phyloP scores from a whole-genome alignment of 1,284 basidiomycete genomes.

The Meripilus lineatus region DNA sequence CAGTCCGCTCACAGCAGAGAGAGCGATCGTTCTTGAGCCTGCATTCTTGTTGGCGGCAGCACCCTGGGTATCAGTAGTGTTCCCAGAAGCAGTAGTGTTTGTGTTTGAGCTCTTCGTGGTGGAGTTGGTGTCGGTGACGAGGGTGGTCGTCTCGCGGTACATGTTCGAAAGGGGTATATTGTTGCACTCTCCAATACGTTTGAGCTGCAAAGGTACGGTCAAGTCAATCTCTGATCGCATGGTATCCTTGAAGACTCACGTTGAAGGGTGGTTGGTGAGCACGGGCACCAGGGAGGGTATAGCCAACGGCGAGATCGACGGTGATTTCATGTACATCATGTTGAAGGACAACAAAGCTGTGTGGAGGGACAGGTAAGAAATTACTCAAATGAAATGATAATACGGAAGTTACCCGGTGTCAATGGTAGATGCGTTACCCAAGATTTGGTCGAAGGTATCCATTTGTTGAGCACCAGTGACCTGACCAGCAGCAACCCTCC shows the following conservation, averaged over 20 bases:
- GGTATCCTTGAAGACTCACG: slow-evolving; percentile 31
- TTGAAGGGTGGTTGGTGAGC: slow-evolving; percentile 56
- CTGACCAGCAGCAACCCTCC: slow-evolving; percentile 74
- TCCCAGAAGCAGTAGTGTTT: no score
- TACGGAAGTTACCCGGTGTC: slow-evolving; percentile 50
- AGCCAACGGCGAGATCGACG: slow-evolving; percentile 85
- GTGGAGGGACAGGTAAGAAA: slow-evolving; percentile 23
- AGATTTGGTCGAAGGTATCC: slow-evolving; percentile 55
- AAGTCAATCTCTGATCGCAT: not conserved
- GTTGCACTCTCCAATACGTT: slow-evolving; percentile 62
- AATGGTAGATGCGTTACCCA: slow-evolving; percentile 53
- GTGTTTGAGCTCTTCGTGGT: no score
- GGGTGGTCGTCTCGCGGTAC: slow-evolving; percentile 62
- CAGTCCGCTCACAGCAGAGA: no score
- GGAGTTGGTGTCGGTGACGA: no score
- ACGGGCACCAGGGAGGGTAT: slow-evolving; percentile 72
- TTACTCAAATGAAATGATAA: not conserved
- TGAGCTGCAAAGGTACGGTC: slow-evolving; percentile 41
- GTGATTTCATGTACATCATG: slow-evolving; percentile 85
- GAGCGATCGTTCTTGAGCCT: no score
- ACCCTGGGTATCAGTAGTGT: no score
- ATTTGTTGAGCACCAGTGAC: slow-evolving; percentile 56
- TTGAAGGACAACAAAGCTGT: slow-evolving; percentile 88
- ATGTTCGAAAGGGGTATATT: slow-evolving; percentile 48
- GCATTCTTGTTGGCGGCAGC: no score